Evolutionary conservation across 805 yeast genomes (phyloP), one percentile per base, ranked within the genome.

Genomic region (Lipomyces yamanashiensis): DNA sequence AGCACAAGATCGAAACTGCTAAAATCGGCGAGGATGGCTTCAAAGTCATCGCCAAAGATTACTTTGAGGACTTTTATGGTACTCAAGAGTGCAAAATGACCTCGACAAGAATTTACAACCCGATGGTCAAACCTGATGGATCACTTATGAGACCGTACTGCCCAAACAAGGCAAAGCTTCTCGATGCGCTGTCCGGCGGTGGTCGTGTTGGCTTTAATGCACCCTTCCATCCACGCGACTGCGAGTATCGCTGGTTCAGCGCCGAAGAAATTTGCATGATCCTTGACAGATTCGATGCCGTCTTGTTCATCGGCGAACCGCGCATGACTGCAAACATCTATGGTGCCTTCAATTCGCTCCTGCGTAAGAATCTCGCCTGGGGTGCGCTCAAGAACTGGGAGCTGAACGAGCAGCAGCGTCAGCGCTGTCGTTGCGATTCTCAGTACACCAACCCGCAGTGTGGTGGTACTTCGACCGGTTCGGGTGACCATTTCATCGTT

Each of bases 191-290:
- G 39, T 61, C 69, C 8, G 48, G 53, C 21, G 69, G 69, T 8
- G 69, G 69, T 21, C 47, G 69, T 5, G 59, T 64, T 52, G 69
- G 68, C 9, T 44, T 66, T 49, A 59, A 64, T 33, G 59, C 68
- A 19, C 67, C 67, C 19, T 66, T 55, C 33, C 58, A 56, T 34
- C 60, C 69, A 10, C 58, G 64, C 39, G 58, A 52, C 39, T 66
- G 69, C 54, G 69, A 66, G 52, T 66, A 66, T 54, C 64, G 69
- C 45, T 66, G 69, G 69, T 66, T 66, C 41, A 39, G 41, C n/a
- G 63, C 69, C 5, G 69, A 66, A 58, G 69, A 66, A 44, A 52
- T 61, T 39, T 66, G 69, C 60, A 63, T 66, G 69, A 66, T 66
- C 48, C 60, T 66, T 13, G 69, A 66, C 53, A 64, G 69, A 2